Evolutionary conservation across 1,284 basidiomycete genomes (phyloP), one percentile per base, ranked within the genome.

Genomic region (Apiotrichum gracile): DNA sequence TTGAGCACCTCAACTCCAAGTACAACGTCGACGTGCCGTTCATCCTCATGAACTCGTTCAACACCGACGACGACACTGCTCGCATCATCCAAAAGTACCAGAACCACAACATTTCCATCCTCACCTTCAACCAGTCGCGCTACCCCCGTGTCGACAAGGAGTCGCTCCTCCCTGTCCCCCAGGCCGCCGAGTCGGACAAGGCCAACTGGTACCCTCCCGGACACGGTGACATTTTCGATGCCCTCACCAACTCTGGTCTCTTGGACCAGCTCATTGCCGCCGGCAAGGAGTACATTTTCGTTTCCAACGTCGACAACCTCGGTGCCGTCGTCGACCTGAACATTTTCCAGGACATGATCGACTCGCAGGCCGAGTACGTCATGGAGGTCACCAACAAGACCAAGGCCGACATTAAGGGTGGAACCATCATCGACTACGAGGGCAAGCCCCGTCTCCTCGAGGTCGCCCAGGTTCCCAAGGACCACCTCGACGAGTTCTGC

Each of bases 371-470:
- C 47, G 91, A 94, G 77, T 96, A 94, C 80, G 75, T 97, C 73
- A 96, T 96, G 92, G 94, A 98, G 78, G 92, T 99, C 61, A 98
- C 96, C 5, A 93, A 99, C 82, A 98, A 98, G 85, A 98, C 96
- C 72, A 98, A 98, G 82, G 96, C 96, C 55, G 94, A 99, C 76
- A 87, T 99, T 79, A 98, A 99, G 84, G 96, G 96, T 82, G 96
- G 96, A 78, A 98, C 96, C 49, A 82, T 96, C 66, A 92, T 97
- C 70, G 90, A 97, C 76, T 97, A 97, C 74, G 89, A 98, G 46
- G 96, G 94, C 55, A 85, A 84, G 39, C 84, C 97, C 58, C 87
- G 94, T 63, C 81, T 99, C 42, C 86, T 99, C 60, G 96, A 99
- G 80, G 93, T 99, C 59, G 96, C 96, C 21, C 96, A 99, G 77